Percentiles rank a stretch among this genome's conserved stretches.
Conservation (phyloP, 2,329 filamentous ascomycete genomes). For the Cytospora leucostoma region DNA sequence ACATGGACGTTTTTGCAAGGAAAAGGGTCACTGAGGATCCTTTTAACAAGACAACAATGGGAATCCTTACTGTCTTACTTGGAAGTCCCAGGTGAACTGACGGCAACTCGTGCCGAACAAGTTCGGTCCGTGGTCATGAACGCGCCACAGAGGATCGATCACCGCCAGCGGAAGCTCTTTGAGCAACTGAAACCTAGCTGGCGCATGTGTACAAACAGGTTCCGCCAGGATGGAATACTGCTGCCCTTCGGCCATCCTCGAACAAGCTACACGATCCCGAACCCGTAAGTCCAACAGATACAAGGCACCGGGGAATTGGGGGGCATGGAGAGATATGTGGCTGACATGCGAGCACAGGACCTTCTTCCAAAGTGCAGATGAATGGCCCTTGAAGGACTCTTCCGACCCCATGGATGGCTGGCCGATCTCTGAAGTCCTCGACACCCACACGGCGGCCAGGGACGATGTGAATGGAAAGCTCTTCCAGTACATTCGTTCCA, state of each 20-base stretch:
- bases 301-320: neutral
- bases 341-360: neutral
- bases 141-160: neutral
- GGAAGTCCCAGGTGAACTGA: neutral
- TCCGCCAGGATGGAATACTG: constrained; percentile 6
- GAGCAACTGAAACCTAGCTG: neutral
- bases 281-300: neutral
- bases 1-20: neutral
- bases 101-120: neutral
- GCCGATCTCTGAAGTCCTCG: neutral
- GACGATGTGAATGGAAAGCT: constrained; percentile 12
- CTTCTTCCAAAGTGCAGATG: neutral
- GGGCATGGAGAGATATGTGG: neutral
- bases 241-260: constrained; percentile 2
- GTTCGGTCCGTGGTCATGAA: neutral
- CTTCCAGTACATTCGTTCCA: neutral
- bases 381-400: constrained; percentile 1
- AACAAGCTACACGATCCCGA: neutral
- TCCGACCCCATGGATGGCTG: constrained; percentile 5
- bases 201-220: neutral
- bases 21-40: neutral
- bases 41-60: neutral
- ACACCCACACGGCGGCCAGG: neutral
- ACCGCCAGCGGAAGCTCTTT: neutral
- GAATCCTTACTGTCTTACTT: neutral